Base-by-base conservation (phyloP, 31 red algal species). In the Asparagopsis taxiformis region DNA sequence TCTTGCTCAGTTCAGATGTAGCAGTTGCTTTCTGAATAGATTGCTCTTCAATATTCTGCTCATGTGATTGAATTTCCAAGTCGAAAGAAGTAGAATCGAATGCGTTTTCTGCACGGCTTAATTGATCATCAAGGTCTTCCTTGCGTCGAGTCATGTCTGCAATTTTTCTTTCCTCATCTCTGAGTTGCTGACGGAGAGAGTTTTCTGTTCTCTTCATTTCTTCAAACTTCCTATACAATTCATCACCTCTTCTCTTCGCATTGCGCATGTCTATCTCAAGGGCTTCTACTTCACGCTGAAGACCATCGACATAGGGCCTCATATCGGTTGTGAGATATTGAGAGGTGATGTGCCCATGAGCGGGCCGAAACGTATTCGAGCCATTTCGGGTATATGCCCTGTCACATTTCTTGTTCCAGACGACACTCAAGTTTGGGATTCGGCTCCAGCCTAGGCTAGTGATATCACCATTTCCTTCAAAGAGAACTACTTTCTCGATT, bases 401-500 rank as follows among this genome's bases (percentile, higher is more conserved):
- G 41, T 85, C 81, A 32, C 59, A 55, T 7, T 30, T 36, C 51
- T 75, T 85, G 61, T 85, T 85, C 68, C 70, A 85, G 28, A 75
- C 70, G 44, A 33, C 50, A 26, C 44, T 21, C 2, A 90, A 39
- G 33, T 90, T 90, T 20, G 30, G 74, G 22, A 62, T 60, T 13
- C 62, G 33, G 7, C 69, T 81, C 69, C 71, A 90, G 1, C 65
- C 90, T 19, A 93, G 61, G 19, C 44, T 54, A 1, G 59, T 74
- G n/a, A 81, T 66, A 29, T 96, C 95, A 21, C 80, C 70, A 0
- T 65, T 41, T 17, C 62, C 61, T 13, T 64, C 43, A 65, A 85
- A 72, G 13, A 98, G 82, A 17, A 90, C 72, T n/a, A 83, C 52
- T 48, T 65, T 51, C 51, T 98, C 95, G 31, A 93, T 80, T 36